Conservation (phyloP, 768 basidiomycete species). For the Lactarius psammicola region DNA sequence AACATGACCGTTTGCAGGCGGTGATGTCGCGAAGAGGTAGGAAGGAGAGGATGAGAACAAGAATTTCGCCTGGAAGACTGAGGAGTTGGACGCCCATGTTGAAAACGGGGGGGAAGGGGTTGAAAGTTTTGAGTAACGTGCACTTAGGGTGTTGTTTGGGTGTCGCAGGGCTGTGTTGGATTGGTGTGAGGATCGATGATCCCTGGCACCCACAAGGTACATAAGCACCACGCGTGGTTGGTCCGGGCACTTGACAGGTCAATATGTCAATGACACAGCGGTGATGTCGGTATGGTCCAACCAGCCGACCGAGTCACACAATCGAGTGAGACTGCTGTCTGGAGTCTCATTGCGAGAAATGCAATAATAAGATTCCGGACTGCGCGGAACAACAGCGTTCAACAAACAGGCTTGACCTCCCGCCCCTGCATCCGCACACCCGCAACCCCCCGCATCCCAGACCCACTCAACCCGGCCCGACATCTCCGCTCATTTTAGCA, state of each 20-base stretch:
- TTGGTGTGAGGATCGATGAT: background rate
- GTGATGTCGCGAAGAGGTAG: constrained; percentile 9
- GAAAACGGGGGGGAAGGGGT: background rate
- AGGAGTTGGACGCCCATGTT: constrained; percentile 9
- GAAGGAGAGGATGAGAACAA: constrained; percentile 4
- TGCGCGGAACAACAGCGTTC: background rate
- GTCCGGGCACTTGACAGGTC: constrained; percentile 6
- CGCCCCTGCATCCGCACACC: no score
- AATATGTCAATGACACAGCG: no score
- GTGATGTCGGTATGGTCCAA: background rate
- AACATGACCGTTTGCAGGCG: constrained; percentile 12
- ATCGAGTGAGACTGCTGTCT: background rate
- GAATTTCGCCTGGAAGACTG: constrained; percentile 14
- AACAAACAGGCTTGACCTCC: no score
- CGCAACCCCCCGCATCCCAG: background rate
- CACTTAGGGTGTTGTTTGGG: background rate
- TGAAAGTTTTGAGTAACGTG: no score
- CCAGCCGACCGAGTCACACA: background rate
- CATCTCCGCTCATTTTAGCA: background rate
- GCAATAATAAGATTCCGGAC: background rate
- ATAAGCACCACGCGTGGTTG: background rate
- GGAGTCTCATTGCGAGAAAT: background rate
- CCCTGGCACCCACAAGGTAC: background rate
- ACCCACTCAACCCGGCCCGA: background rate
- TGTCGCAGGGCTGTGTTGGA: background rate